Conservation (phyloP, 2,329 filamentous ascomycete genomes). For the Ilyonectria robusta region DNA sequence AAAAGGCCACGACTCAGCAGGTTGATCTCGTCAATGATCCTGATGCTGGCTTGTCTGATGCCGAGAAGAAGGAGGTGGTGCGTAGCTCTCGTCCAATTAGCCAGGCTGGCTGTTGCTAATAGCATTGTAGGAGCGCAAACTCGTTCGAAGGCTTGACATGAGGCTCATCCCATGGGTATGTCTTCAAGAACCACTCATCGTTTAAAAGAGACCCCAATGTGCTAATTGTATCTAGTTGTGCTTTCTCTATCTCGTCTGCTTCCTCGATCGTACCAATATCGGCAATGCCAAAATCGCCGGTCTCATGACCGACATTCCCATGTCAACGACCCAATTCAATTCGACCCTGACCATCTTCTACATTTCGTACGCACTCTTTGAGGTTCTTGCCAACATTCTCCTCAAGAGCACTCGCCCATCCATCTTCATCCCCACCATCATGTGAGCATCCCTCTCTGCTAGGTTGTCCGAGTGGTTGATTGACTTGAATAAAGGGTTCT, state of each 20-base stretch:
- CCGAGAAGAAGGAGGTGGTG: constrained; percentile 74
- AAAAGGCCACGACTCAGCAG: constrained; percentile 49
- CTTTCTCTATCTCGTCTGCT: constrained; percentile 81
- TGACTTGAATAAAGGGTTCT: constrained; percentile 61
- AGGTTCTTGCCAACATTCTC: constrained; percentile 83
- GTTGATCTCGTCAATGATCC: constrained; percentile 51
- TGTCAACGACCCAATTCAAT: constrained; percentile 79
- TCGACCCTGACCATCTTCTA: constrained; percentile 87
- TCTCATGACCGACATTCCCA: constrained; percentile 68
- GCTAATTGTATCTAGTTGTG: constrained; percentile 63
- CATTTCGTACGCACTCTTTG: constrained; percentile 85
- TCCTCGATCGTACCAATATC: constrained; percentile 84
- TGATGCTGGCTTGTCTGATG: constrained; percentile 75
- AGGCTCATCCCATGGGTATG: constrained; percentile 72
- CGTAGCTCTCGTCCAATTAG: constrained; percentile 43
- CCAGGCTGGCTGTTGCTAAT: constrained; percentile 24
- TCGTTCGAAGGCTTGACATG: constrained; percentile 74
- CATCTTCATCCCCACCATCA: constrained; percentile 86
- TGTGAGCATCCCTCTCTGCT: constrained; percentile 65
- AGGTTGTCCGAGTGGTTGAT: neutral
- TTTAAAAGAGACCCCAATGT: neutral
- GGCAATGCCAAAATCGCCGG: constrained; percentile 76
- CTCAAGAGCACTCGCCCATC: constrained; percentile 83
- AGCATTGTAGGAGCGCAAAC: constrained; percentile 67
- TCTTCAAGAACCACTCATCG: neutral